These are phyloP conservation scores for Kwoniella shandongensis DNA, from an alignment of 768 basidiomycete species.

Conservation along the genomic window DNA sequence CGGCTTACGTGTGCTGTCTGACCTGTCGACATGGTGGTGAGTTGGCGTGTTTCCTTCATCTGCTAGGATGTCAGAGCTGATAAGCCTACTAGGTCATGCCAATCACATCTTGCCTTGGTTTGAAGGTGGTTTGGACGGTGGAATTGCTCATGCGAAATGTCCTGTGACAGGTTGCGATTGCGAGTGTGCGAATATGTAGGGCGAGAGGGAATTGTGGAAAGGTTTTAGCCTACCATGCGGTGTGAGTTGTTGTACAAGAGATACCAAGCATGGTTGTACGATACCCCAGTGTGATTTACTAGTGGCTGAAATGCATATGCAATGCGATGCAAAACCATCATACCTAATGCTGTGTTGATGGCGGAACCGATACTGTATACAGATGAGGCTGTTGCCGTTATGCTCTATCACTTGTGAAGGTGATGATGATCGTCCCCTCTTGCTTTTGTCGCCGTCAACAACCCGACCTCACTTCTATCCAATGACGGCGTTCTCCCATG, in stretches of 20 bases:
- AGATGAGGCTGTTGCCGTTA: not conserved
- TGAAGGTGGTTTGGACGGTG: constrained; percentile 45
- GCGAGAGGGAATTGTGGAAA: too few relatives aligned
- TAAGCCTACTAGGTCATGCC: constrained; percentile 46
- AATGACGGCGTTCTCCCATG: not conserved
- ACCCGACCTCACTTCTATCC: constrained; percentile 1
- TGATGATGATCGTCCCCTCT: not conserved
- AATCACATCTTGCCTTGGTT: constrained; percentile 53
- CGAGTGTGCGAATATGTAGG: constrained; percentile 39
- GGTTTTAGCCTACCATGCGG: too few relatives aligned
- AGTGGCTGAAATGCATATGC: too few relatives aligned
- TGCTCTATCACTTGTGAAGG: not conserved
- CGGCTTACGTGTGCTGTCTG: constrained; percentile 45
- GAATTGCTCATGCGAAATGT: constrained; percentile 37
- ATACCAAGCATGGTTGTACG: too few relatives aligned
- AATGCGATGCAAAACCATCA: too few relatives aligned
- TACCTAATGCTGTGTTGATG: too few relatives aligned
- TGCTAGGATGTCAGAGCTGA: not conserved
- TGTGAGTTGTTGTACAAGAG: too few relatives aligned
- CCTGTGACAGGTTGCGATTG: constrained; percentile 50
- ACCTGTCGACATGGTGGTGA: constrained; percentile 47
- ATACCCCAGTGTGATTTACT: too few relatives aligned
- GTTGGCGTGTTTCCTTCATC: not conserved
- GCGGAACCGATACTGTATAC: too few relatives aligned
- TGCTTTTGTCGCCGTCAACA: not conserved